Evolutionary conservation across 768 basidiomycete species (phyloP).

Genomic region (Rhodotorula babjevae): DNA sequence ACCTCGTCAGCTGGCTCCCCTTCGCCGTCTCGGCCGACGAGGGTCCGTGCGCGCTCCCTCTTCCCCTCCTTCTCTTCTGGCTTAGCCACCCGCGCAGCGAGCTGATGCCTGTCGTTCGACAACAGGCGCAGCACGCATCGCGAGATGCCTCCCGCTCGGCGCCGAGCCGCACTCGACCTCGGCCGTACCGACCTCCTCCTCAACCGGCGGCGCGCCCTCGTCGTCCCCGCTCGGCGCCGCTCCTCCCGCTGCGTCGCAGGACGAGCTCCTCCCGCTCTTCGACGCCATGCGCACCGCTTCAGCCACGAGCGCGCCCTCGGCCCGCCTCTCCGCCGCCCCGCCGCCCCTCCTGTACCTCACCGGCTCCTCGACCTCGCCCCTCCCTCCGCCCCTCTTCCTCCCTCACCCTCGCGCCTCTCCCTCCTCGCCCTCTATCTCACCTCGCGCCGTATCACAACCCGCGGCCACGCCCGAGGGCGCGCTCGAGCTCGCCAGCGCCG

Average conservation of each 20-base stretch:
- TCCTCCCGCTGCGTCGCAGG: neutral
- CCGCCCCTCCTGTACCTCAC: neutral
- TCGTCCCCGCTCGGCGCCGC: too few relatives aligned
- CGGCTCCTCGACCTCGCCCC: neutral
- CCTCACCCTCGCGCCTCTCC: too few relatives aligned
- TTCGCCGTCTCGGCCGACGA: conserved; percentile 29
- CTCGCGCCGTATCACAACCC: too few relatives aligned
- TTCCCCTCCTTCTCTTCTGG: too few relatives aligned
- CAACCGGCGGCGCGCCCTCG: too few relatives aligned
- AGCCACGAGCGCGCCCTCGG: too few relatives aligned
- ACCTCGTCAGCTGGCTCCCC: conserved; percentile 24
- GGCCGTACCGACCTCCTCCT: neutral
- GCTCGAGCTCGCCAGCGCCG: too few relatives aligned
- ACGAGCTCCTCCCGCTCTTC: neutral
- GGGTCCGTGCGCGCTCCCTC: conserved; percentile 14
- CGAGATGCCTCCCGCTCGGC: neutral
- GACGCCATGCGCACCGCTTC: neutral
- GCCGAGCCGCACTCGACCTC: too few relatives aligned
- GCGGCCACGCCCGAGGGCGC: too few relatives aligned
- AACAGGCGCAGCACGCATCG: neutral
- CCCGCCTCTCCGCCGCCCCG: too few relatives aligned
- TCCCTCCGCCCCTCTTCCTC: neutral
- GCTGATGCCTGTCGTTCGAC: too few relatives aligned
- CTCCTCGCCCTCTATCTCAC: too few relatives aligned
- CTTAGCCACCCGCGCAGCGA: neutral